Base-by-base conservation (phyloP, 2,329 filamentous ascomycete genomes). In the Myriosclerotinia curreyana region DNA sequence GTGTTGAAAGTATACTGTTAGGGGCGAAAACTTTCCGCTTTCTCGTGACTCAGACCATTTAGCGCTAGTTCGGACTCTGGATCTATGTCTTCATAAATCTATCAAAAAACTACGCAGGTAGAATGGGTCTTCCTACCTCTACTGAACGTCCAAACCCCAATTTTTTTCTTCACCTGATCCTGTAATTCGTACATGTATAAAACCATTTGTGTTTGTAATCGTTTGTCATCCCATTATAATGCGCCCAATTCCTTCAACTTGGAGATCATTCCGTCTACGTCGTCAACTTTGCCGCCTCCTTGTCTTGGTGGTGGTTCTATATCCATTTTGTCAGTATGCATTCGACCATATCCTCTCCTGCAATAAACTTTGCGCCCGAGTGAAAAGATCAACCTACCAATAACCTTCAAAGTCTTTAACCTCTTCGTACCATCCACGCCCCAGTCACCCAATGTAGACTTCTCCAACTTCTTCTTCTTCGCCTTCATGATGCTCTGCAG, bases 401-500 rank as follows among this genome's bases (percentile, higher is more conserved):
- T 86, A 69, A 99, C 93, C 84, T 95, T 95, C 71, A 98, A 74
- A 62, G 92, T 90, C 86, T 95, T 96, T 76, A 99, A 78, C 72
- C 93, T 83, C 78, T 83, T 87, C 76, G 84, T 83, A 60, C 84
- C 85, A 72, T 92, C 87, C 51, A 96, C 79, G 2, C 90, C 91
- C 76, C 90, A 90, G 75, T 99, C 95, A 64, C 81, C 83, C 76
- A 97, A 77, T 69, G 84, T 91, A 83, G 92, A 89, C 89, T 97
- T 98, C 74, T 95, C 92, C 72, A 99, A 75, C 74, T 91, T 91
- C 89, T 99, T 99, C 90, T 98, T 99, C 90, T 99, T 99, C 61
- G 95, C 95, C 88, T 98, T 99, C 95, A 99, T 99, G 70, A 99
- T 98, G 76, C 98, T 98, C 59, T 93, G 94, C 84, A 99, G 77